phyloP scores from a whole-genome alignment of 371 early-diverging fungal genomes.

The Parasitella parasitica region DNA sequence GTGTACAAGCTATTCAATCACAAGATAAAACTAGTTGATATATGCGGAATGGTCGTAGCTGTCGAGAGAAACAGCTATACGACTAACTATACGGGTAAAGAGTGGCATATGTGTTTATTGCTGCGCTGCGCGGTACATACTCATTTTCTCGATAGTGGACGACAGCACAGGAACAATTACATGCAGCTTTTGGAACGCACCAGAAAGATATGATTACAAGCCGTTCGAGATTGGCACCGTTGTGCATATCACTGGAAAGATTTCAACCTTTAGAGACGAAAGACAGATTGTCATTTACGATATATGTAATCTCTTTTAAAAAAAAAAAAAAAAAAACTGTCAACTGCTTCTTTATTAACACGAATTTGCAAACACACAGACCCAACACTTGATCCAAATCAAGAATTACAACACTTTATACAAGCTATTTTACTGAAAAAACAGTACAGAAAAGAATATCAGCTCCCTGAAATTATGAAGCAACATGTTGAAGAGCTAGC shows the following conservation, averaged over 20 bases:
- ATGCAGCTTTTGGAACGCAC: conserved; percentile 12
- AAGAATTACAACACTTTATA: background rate
- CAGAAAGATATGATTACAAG: background rate
- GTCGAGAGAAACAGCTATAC: background rate
- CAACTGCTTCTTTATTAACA: too few species aligned
- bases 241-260: conserved; percentile 7
- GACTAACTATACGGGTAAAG: conserved; percentile 6
- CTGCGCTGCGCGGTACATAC: too few species aligned
- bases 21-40: conserved; percentile 1
- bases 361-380: background rate
- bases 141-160: conserved; percentile 3
- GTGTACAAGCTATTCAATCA: background rate
- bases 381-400: conserved; percentile 1
- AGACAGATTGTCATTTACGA: conserved; percentile 3
- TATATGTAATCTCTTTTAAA: too few species aligned
- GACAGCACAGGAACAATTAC: conserved; percentile 15
- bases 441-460: background rate
- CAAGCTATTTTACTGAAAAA: background rate
- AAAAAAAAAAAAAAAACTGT: too few species aligned
- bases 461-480: background rate
- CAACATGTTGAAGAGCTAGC: background rate
- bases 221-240: conserved; percentile 5
- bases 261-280: background rate
- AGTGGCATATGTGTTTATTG: background rate
- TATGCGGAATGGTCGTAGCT: conserved; percentile 15